Evolutionary conservation across 371 early-diverging fungal species (phyloP).

Genomic region (Batrachochytrium dendrobatidis): DNA sequence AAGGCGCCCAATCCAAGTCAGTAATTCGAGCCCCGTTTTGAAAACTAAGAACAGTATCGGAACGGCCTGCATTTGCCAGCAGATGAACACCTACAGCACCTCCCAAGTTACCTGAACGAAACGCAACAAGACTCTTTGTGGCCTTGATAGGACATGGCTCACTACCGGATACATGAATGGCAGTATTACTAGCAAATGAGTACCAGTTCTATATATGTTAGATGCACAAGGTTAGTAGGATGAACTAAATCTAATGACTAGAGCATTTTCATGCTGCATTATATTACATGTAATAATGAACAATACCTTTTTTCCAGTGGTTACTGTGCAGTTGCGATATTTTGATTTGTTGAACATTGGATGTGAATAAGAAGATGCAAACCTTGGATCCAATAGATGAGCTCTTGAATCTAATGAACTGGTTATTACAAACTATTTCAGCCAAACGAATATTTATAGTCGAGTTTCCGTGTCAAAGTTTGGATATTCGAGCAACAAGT

Average conservation of each 20-base stretch:
- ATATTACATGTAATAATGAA: neutral
- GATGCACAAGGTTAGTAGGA: no score
- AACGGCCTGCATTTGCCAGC: conserved; percentile 4
- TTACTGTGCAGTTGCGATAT: neutral
- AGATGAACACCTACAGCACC: conserved; percentile 9
- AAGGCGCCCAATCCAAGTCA: conserved; percentile 13
- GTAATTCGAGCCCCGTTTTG: conserved; percentile 4
- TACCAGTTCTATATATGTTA: conserved; percentile 15
- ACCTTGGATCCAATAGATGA: no score
- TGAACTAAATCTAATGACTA: no score
- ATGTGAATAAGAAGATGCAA: no score
- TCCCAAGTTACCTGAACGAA: conserved; percentile 11
- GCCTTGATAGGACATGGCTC: conserved; percentile 15
- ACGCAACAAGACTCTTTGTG: conserved; percentile 9
- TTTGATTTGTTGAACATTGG: neutral
- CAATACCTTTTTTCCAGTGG: neutral
- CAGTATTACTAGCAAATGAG: conserved; percentile 2
- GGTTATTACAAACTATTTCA: no score
- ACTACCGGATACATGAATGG: conserved; percentile 6
- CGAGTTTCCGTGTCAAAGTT: no score
- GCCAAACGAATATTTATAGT: no score
- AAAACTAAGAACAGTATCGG: neutral
- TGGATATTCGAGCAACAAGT: no score
- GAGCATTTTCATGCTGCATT: no score
- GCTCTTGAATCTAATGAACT: no score